A percentile compares a stretch with the other conserved stretches of the same genome.
Conservation (phyloP, 2,329 filamentous ascomycete genomes). For the Neonectria coccinea region DNA sequence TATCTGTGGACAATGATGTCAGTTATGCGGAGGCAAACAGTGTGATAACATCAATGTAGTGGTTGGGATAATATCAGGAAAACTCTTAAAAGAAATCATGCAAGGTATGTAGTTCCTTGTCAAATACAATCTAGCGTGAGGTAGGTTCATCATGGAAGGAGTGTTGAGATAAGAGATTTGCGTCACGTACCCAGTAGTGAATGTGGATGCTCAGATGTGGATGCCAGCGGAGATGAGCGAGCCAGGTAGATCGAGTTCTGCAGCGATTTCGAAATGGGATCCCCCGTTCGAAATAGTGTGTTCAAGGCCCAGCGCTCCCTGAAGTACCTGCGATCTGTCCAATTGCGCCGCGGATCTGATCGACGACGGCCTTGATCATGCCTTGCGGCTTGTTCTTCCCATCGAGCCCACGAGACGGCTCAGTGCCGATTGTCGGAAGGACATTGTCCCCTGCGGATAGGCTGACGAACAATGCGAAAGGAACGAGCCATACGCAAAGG, state of each 20-base stretch:
- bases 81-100: slow-evolving; percentile 52
- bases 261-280: background rate
- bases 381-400: slow-evolving; percentile 68
- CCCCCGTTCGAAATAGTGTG: background rate
- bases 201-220: background rate
- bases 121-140: slow-evolving; percentile 63
- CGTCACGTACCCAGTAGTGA: slow-evolving; percentile 20
- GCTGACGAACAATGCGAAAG: slow-evolving; percentile 94
- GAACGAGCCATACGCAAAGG: slow-evolving; percentile 95
- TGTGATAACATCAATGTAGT: slow-evolving; percentile 5
- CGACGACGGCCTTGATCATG: slow-evolving; percentile 74
- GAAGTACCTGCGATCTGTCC: slow-evolving; percentile 55
- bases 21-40: slow-evolving; percentile 15
- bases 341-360: slow-evolving; percentile 66
- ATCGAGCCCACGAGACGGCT: slow-evolving; percentile 60
- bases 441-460: slow-evolving; percentile 95
- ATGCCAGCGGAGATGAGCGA: background rate
- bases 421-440: slow-evolving; percentile 87
- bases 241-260: background rate
- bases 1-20: slow-evolving; percentile 15
- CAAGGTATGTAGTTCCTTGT: slow-evolving; percentile 48
- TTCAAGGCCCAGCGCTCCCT: slow-evolving; percentile 42
- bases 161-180: slow-evolving; percentile 7
- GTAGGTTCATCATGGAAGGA: slow-evolving; percentile 54
- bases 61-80: slow-evolving; percentile 42